phyloP scores from a whole-genome alignment of 768 basidiomycete genomes.

The Lyophyllum semitale region DNA sequence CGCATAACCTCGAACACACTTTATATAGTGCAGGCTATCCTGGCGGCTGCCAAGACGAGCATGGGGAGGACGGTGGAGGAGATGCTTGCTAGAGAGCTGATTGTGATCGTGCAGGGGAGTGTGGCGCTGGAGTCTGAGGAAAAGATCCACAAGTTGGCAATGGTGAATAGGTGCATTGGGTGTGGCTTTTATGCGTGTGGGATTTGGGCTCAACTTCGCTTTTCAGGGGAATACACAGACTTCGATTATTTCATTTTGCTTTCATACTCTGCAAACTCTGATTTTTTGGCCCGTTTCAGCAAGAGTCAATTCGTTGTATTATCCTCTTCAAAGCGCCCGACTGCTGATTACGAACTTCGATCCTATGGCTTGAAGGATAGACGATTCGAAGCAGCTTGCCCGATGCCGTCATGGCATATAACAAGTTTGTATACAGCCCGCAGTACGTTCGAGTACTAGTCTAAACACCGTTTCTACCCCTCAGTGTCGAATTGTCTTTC shows the following conservation, averaged over 20 bases:
- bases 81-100: constrained; percentile 77
- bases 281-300: neutral
- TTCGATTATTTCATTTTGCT: constrained; percentile 3
- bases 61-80: constrained; percentile 62
- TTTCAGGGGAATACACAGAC: constrained; percentile 16
- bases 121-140: constrained; percentile 61
- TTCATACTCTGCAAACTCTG: too few relatives aligned
- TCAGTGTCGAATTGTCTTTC: too few relatives aligned
- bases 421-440: too few relatives aligned
- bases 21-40: constrained; percentile 70
- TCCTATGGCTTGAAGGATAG: too few relatives aligned
- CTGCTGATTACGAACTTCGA: too few relatives aligned
- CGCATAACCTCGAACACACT: constrained; percentile 58
- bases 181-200: neutral
- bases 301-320: too few relatives aligned
- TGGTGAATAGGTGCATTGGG: constrained; percentile 70
- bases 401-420: too few relatives aligned
- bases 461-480: too few relatives aligned
- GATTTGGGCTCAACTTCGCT: neutral
- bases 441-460: too few relatives aligned
- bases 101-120: constrained; percentile 65
- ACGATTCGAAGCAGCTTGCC: too few relatives aligned
- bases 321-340: neutral
- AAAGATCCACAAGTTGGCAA: constrained; percentile 66
- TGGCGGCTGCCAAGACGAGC: constrained; percentile 59